Evolutionary conservation across 208 protist species (phyloP).

Genomic region (Crithidia expoeki): DNA sequence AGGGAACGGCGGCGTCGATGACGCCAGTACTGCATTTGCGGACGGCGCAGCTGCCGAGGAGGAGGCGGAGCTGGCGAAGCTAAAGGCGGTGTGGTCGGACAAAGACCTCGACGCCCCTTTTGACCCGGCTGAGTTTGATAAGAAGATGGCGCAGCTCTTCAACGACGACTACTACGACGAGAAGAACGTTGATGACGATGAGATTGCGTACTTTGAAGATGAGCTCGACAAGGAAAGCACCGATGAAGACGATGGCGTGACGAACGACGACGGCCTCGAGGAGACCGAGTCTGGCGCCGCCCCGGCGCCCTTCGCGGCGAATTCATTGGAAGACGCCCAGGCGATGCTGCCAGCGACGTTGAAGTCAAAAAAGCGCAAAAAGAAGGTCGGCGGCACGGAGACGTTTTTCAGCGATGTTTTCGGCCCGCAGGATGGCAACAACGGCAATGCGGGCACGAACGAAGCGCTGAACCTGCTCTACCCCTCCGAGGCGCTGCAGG

Average conservation of each 20-base stretch:
- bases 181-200: slow-evolving; percentile 83
- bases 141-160: slow-evolving; percentile 88
- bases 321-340: slow-evolving; percentile 70
- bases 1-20: neutral
- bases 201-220: slow-evolving; percentile 87
- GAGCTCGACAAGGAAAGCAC: slow-evolving; percentile 61
- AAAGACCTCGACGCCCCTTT: slow-evolving; percentile 85
- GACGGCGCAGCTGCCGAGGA: slow-evolving; percentile 50
- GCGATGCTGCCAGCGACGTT: slow-evolving; percentile 17
- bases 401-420: slow-evolving; percentile 36
- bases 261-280: slow-evolving; percentile 20
- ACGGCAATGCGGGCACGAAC: slow-evolving; percentile 9
- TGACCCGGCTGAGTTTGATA: slow-evolving; percentile 86
- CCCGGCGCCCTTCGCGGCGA: slow-evolving; percentile 54
- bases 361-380: slow-evolving; percentile 8
- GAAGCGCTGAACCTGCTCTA: slow-evolving; percentile 66
- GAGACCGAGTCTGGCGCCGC: slow-evolving; percentile 28
- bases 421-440: slow-evolving; percentile 4
- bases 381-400: slow-evolving; percentile 11
- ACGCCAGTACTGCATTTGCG: neutral
- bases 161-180: slow-evolving; percentile 89
- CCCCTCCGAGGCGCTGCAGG: slow-evolving; percentile 52
- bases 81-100: slow-evolving; percentile 78
- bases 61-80: slow-evolving; percentile 51
- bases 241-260: slow-evolving; percentile 12